phyloP scores from a whole-genome alignment of 2,329 filamentous ascomycete genomes.

The Decorospora gaudefroyi region DNA sequence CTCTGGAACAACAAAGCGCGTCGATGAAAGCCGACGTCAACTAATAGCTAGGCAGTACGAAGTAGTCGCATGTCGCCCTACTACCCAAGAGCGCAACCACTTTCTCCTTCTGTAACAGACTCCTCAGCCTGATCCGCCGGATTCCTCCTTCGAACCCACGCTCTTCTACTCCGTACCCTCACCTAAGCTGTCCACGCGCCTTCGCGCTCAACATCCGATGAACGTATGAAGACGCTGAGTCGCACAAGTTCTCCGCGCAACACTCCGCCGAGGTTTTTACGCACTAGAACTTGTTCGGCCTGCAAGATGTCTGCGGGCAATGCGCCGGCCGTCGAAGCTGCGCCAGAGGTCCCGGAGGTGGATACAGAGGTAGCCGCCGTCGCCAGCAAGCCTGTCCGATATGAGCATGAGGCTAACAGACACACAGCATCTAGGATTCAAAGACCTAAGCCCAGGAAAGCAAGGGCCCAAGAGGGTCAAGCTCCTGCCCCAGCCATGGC shows the following conservation, averaged over 20 bases:
- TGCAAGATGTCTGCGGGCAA: conserved; percentile 57
- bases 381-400: background rate
- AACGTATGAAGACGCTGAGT: conserved; percentile 26
- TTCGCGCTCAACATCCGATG: conserved; percentile 36
- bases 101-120: conserved; percentile 5
- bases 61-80: conserved; percentile 24
- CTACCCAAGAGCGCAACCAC: conserved; percentile 25
- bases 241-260: conserved; percentile 35
- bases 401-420: conserved; percentile 14
- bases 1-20: conserved; percentile 25
- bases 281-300: conserved; percentile 65
- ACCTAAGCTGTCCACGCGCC: conserved; percentile 14
- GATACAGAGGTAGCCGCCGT: conserved; percentile 70
- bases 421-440: conserved; percentile 74
- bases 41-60: conserved; percentile 3
- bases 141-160: conserved; percentile 8
- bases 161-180: conserved; percentile 15
- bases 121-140: conserved; percentile 12
- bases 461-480: conserved; percentile 81
- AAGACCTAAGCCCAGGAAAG: conserved; percentile 59
- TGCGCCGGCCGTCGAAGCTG: conserved; percentile 55
- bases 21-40: conserved; percentile 6
- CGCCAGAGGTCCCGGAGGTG: conserved; percentile 74
- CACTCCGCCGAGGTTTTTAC: conserved; percentile 30
- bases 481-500: conserved; percentile 77